Base-by-base conservation (phyloP, 2,329 filamentous ascomycete genomes). In the Colletotrichum tofieldiae region DNA sequence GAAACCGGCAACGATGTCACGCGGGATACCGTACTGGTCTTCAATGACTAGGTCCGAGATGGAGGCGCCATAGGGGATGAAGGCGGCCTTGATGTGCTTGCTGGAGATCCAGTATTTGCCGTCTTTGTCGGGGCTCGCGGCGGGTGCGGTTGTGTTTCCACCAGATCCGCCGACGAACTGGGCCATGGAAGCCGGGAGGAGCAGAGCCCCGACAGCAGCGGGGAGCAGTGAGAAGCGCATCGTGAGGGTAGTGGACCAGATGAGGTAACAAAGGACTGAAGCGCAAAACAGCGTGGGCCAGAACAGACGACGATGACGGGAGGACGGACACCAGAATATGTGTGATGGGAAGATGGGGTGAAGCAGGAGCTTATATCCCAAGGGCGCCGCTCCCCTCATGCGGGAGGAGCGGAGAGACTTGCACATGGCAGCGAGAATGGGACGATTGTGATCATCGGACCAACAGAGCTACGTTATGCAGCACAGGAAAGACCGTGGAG, bases 61-160 rank as follows among this genome's bases (percentile, higher is more conserved):
- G 71, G 91, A 90, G 9, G 93, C 93, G 73, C 93, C 93, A 77
- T 95, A 95, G 1, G 92, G 87, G 56, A 95, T 91, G 81, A 95
- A 95, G 58, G 87, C 84, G 11, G 90, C 92, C 63, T 90, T 84
- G 76, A 95, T 92, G 69, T 89, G 90, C 63, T 90, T 86, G 74
- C 91, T 90, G 71, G 87, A 84, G 80, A 95, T 90, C 84, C 91
- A 92, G 84, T 94, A 95, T 81, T 95, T 93, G 73, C 90, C 90
- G 75, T 91, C 81, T 75, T 84, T 80, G 77, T 92, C 89, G 0
- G 90, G 87, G 29, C 82, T 80, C 43, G 76, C 65, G 37, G 72
- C 76, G 66, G 68, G 72, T 37, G 76, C 67, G 35, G 75, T 71
- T 58, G 76, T 62, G 61, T 73, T 75, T 58, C 72, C 75, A 11